Percentiles rank a stretch among this genome's conserved stretches.
These are phyloP conservation scores for Ogataea zsoltii DNA, from an alignment of 805 yeast species.

Conservation along the genomic window DNA sequence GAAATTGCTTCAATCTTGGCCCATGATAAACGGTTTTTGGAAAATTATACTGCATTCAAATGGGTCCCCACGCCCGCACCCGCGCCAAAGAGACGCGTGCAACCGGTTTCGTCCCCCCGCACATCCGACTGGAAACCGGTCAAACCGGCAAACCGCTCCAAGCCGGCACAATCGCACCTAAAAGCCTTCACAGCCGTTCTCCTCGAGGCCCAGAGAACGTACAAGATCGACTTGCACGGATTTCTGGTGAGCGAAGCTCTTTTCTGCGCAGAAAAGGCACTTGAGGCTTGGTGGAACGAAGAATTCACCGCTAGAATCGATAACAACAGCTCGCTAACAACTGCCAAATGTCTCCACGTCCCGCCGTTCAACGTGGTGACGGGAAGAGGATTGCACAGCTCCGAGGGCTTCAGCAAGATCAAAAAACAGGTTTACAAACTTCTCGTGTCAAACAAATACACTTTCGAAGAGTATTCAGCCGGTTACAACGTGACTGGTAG, in stretches of 20 bases:
- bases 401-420: slow-evolving; percentile 54
- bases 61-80: no score
- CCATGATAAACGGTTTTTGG: slow-evolving; percentile 12
- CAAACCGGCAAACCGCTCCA: background rate
- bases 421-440: slow-evolving; percentile 42
- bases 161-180: background rate
- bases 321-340: slow-evolving; percentile 38
- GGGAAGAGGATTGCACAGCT: slow-evolving; percentile 72
- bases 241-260: slow-evolving; percentile 50
- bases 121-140: no score
- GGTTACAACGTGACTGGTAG: slow-evolving; percentile 47
- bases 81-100: no score
- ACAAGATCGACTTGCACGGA: slow-evolving; percentile 58
- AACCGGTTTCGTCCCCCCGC: no score
- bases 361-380: slow-evolving; percentile 53
- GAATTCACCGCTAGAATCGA: slow-evolving; percentile 49
- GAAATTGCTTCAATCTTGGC: slow-evolving; percentile 34
- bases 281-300: slow-evolving; percentile 62
- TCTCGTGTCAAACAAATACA: slow-evolving; percentile 39
- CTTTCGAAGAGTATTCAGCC: slow-evolving; percentile 49
- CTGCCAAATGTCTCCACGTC: slow-evolving; percentile 40
- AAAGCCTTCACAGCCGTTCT: background rate
- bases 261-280: slow-evolving; percentile 34
- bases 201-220: slow-evolving; percentile 18
- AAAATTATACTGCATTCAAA: background rate